Conservation (phyloP, 1,284 basidiomycete genomes). For the Mycena citricolor region DNA sequence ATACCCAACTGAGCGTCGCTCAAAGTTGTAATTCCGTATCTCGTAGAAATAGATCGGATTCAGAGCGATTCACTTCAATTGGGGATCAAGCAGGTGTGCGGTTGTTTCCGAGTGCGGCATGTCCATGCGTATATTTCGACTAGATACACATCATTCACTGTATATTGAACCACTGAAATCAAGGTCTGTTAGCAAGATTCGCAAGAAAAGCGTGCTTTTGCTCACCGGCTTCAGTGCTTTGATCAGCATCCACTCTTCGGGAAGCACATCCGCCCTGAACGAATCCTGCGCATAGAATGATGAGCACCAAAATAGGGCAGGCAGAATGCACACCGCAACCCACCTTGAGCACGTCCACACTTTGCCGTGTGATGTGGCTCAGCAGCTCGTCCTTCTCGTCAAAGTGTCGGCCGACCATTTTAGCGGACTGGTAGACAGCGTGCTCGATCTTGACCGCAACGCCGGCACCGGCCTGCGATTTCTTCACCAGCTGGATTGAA, state of each 20-base stretch:
- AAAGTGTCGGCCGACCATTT: constrained; percentile 93
- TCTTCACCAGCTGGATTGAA: constrained; percentile 76
- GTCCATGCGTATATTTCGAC: too few relatives aligned
- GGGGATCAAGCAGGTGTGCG: too few relatives aligned
- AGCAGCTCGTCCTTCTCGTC: constrained; percentile 95
- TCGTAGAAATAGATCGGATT: too few relatives aligned
- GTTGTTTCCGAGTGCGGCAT: too few relatives aligned
- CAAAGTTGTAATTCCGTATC: too few relatives aligned
- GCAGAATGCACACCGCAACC: constrained; percentile 20
- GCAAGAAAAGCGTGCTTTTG: constrained; percentile 1
- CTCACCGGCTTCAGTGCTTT: constrained; percentile 90
- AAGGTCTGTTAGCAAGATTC: background rate
- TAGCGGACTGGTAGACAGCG: constrained; percentile 92
- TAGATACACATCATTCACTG: constrained; percentile 35
- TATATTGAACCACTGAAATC: constrained; percentile 46
- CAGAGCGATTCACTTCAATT: too few relatives aligned
- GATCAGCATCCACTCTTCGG: constrained; percentile 94
- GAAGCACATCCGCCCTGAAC: constrained; percentile 89
- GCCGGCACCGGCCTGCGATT: constrained; percentile 90
- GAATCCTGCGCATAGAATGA: constrained; percentile 51
- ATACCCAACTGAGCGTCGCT: too few relatives aligned
- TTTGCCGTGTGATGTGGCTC: constrained; percentile 87
- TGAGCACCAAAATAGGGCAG: constrained; percentile 11
- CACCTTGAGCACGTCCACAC: constrained; percentile 94
- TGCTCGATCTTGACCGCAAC: constrained; percentile 99